Evolutionary conservation across 202 grass and related monocot species (phyloP).

Genomic region (Panicum virgatum): DNA sequence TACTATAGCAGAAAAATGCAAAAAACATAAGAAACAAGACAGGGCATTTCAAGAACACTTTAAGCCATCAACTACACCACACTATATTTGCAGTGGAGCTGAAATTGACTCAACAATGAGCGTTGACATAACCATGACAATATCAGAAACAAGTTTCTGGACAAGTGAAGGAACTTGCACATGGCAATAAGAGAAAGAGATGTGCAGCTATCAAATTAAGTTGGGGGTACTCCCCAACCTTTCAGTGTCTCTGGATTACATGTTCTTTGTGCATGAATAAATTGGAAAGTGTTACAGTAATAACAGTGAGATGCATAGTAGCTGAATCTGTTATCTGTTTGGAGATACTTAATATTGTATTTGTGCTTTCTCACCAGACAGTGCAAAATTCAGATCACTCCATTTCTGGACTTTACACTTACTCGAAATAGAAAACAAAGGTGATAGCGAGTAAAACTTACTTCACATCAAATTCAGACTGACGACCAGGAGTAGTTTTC

Average conservation of each 20-base stretch:
- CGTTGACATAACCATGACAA: neutral
- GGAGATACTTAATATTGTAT: neutral
- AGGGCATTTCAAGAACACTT: neutral
- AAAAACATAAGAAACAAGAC: neutral
- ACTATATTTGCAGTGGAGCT: neutral
- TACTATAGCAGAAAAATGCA: neutral
- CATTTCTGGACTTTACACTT: neutral
- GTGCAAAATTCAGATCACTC: neutral
- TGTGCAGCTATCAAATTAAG: neutral
- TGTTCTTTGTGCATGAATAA: neutral
- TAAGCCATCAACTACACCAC: neutral
- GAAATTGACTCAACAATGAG: neutral
- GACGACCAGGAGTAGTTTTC: conserved; percentile 80
- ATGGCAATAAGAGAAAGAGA: neutral
- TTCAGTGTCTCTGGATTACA: neutral
- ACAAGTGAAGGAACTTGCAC: neutral
- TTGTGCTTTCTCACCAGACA: conserved; percentile 9
- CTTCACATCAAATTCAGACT: conserved; percentile 92
- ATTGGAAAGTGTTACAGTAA: neutral
- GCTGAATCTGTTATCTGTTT: conserved; percentile 20
- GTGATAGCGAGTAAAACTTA: conserved; percentile 32
- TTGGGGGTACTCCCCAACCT: neutral
- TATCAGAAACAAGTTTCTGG: neutral
- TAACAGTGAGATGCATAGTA: neutral
- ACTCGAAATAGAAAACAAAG: neutral